Conservation (phyloP, 2,329 filamentous ascomycete genomes). For the Colletotrichum camelliae region DNA sequence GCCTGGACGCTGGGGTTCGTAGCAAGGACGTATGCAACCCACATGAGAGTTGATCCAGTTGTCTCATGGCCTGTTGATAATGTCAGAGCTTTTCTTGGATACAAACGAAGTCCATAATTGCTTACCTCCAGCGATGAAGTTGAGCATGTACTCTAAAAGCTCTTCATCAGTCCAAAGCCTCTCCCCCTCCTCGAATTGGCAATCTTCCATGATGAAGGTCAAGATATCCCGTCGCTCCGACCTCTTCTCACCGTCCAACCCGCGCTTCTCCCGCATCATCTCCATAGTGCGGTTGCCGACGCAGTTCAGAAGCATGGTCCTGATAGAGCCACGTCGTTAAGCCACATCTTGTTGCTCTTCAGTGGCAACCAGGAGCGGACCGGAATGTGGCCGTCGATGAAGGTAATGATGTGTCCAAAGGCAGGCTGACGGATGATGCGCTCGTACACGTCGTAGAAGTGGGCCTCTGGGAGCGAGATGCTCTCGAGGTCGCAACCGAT, state of each 20-base stretch:
- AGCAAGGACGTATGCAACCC: slow-evolving; percentile 12
- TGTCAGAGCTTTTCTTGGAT: neutral
- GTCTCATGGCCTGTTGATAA: slow-evolving; percentile 13
- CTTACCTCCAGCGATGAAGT: slow-evolving; percentile 26
- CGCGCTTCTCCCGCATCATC: slow-evolving; percentile 25
- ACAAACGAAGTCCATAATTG: neutral
- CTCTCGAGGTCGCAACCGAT: slow-evolving; percentile 38
- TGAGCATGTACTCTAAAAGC: slow-evolving; percentile 29
- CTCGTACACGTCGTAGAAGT: slow-evolving; percentile 36
- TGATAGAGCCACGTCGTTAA: slow-evolving; percentile 37
- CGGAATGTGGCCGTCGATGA: slow-evolving; percentile 35
- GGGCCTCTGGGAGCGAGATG: slow-evolving; percentile 23
- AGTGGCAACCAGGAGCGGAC: slow-evolving; percentile 41
- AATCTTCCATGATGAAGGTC: slow-evolving; percentile 32
- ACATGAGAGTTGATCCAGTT: slow-evolving; percentile 20
- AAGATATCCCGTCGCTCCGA: slow-evolving; percentile 27
- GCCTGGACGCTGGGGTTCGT: slow-evolving; percentile 4
- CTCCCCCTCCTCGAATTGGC: slow-evolving; percentile 5
- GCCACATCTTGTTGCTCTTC: slow-evolving; percentile 41
- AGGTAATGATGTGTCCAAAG: slow-evolving; percentile 32
- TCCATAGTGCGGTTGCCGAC: slow-evolving; percentile 32
- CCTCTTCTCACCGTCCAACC: slow-evolving; percentile 14
- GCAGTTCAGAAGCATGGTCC: slow-evolving; percentile 33
- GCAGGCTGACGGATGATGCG: slow-evolving; percentile 33
- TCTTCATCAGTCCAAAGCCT: slow-evolving; percentile 26